Conservation (phyloP, 805 yeast species). For the Jamesozyma lodderae region DNA sequence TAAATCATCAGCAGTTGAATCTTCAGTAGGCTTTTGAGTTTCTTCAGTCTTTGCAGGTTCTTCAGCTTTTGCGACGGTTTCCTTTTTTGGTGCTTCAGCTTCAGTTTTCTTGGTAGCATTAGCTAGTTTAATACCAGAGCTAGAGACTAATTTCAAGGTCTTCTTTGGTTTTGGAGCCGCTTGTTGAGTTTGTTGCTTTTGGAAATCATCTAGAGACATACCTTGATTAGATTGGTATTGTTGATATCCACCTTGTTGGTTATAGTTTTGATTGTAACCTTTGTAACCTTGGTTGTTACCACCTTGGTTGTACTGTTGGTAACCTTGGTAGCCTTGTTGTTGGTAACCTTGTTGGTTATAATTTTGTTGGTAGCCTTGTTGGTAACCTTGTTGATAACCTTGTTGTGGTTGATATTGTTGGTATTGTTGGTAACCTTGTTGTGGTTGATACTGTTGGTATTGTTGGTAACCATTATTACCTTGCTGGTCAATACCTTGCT, state of each 20-base stretch:
- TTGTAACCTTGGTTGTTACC: conserved; percentile 4
- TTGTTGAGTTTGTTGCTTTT: conserved; percentile 49
- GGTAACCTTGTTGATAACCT: conserved; percentile 20
- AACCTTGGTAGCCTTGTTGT: conserved; percentile 6
- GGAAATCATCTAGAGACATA: conserved; percentile 77
- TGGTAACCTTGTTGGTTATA: conserved; percentile 14
- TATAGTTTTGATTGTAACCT: not conserved
- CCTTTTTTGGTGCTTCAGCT: conserved; percentile 15
- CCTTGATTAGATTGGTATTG: conserved; percentile 32
- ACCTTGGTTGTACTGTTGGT: conserved; percentile 9
- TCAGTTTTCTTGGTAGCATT: conserved; percentile 38
- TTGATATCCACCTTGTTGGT: conserved; percentile 22
- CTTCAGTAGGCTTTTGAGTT: conserved; percentile 3
- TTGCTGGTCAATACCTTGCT: conserved; percentile 13
- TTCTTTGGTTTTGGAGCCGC: conserved; percentile 49
- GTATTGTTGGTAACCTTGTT: conserved; percentile 11
- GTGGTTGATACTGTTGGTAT: conserved; percentile 23
- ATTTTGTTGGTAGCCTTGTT: conserved; percentile 14
- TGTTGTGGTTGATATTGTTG: conserved; percentile 22
- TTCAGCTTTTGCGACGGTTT: conserved; percentile 16
- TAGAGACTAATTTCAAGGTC: conserved; percentile 55
- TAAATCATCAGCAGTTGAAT: conserved; percentile 10
- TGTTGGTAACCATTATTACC: conserved; percentile 8
- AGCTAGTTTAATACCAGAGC: conserved; percentile 56
- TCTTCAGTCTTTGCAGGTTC: conserved; percentile 14